Evolutionary conservation across 768 basidiomycete species (phyloP), one percentile per base, ranked within the genome.

Genomic region (Leccinum olivaceopallidum): DNA sequence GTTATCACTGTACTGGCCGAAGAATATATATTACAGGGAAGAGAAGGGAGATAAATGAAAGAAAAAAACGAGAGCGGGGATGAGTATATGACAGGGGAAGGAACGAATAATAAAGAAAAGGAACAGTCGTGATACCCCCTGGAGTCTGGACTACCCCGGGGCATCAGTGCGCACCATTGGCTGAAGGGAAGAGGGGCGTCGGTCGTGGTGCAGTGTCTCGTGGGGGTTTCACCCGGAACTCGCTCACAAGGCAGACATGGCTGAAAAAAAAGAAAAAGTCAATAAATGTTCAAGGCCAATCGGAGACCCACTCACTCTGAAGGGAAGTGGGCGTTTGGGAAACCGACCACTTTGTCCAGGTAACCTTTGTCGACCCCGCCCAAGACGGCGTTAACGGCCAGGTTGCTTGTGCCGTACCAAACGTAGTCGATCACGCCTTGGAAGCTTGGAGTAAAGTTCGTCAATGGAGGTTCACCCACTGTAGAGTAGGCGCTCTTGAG

Each of bases 291-390:
- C 50, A 49, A 59, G 60, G 47, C 6, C 56, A 52, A 54, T 56
- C 51, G 63, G 52, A 8, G 18, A 56, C 36, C 53, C 16, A 88
- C 94, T 71, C 75, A 98, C 95, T 98, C 95, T 60, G 94, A 95
- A 24, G 96, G 94, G 82, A 95, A 97, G 72, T 98, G 94, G 2
- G 88, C 85, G 74, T 98, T 95, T 30, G 97, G 97, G 82, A 98
- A 98, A 39, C 97, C 97, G 50, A 98, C 96, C 18, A 86, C 86
- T 78, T 93, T 93, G 64, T 89, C 86, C 71, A 98, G 72, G 78
- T 99, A 99, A 26, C 71, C 71, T 67, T 80, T 81, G 71, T 98
- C 95, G 60, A 98, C 87, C 73, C 90, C 93, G 14, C 92, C 92
- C 49, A 98, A 79, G n/a, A 96, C 85, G 22, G 88, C 87, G 62